Base-by-base conservation (phyloP, 768 basidiomycete species). In the Suillus decipiens region DNA sequence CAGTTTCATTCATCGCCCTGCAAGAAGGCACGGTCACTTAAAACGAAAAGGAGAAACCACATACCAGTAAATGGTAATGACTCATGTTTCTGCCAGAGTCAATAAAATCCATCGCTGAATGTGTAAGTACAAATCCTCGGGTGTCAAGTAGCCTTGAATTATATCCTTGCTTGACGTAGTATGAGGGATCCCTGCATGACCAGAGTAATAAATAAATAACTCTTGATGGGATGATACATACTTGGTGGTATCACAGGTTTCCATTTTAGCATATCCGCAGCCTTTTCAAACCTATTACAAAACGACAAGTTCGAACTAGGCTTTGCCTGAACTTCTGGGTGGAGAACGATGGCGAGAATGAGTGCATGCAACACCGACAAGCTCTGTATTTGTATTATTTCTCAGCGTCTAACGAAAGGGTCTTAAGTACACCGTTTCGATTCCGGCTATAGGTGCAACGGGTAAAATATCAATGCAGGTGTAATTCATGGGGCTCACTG, bases 81-180 rank as follows among this genome's bases (percentile, higher is more conserved):
- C 60, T 48, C 61, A 19, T n/a, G 71, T 54, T 42, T 69, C 72
- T 74, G 55, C 5, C 2, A n/a, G 24, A 34, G n/a, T 8, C 36
- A 11, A 36, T 5, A 22, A 15, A 24, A 28, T 58, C 37, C 1
- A 15, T 43, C 15, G 2, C 14, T 22, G 36, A 34, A 51, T 28
- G 28, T 17, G 31, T 51, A n/a, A 12, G 7, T 5, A 47, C 65
- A n/a, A n/a, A 65, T 85, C 86, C 61, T 79, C 78, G 6, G 86
- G 86, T 61, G 88, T 88, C 2, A 81, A 70, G 47, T 80, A 81
- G 14, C 78, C 77, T 41, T 77, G 71, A 60, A 81, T 82, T 17
- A 75, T 55, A 45, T 82, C 80, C 60, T 81, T 79, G 45, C 74
- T 69, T 0, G 76, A 78, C 2, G 70, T 51, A 43, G 59, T 59